Evolutionary conservation across 2,329 filamentous ascomycete genomes (phyloP), one percentile per base, ranked within the genome.

Genomic region (Verticillium klebahnii): DNA sequence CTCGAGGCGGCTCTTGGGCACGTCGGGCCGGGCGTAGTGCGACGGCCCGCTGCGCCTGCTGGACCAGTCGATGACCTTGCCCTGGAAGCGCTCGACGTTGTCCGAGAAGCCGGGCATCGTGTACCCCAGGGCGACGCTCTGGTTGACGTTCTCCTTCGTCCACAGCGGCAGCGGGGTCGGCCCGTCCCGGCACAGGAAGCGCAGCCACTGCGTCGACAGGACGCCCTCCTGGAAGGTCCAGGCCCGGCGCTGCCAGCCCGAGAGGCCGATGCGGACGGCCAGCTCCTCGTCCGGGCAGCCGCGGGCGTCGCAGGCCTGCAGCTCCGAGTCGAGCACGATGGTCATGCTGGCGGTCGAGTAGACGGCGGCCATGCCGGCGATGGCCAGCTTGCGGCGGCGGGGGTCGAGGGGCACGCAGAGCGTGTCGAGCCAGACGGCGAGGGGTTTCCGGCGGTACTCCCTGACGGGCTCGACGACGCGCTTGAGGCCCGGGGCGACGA

Each of bases 191-290:
- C 14, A 34, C 54, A 56, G 25, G 36, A 64, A 69, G 57, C 68
- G 64, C 7, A 69, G 40, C 2, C 65, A 57, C 2, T 67, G 60
- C 9, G 64, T 57, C 1, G 68, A 65, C 6, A 69, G 63, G 11
- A 64, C 57, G 8, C 68, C 61, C 59, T 69, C 68, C 57, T 69
- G 68, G 56, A 68, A 64, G 2, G 68, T 66, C 68, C 68, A 69
- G 15, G 66, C 66, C 4, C 68, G 63, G 15, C 54, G 56, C 15
- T 23, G 39, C 59, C 59, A 57, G 17, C 37, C 59, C 11, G 59
- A 60, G 2, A 56, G 25, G 5, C 54, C 54, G 29, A 56, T 56
- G 14, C 23, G 54, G 3, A 34, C 12, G 54, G 54, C 54, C 29
- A 56, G 29, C 29, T 56, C 54, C 14, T 31, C 54, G 54, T 56